These are phyloP conservation scores for Talaromyces adpressus DNA, from an alignment of 495 filamentous ascomycete species.

Conservation along the genomic window DNA sequence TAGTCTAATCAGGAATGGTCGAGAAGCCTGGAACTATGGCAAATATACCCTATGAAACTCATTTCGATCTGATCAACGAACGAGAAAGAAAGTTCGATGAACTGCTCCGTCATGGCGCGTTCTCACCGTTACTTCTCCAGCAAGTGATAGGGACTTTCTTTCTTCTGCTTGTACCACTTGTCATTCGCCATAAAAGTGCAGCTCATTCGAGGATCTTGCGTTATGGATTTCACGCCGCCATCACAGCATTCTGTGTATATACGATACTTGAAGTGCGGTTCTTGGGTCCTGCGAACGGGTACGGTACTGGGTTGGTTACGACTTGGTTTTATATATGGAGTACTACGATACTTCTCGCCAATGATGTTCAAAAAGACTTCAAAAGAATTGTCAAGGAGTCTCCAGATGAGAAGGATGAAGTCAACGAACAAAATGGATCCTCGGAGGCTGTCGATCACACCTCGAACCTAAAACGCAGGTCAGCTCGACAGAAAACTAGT, in stretches of 20 bases:
- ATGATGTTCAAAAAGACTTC: constrained; percentile 58
- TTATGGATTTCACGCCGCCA: constrained; percentile 48
- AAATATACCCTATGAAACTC: constrained; percentile 10
- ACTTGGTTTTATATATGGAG: constrained; percentile 64
- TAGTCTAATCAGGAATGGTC: not conserved
- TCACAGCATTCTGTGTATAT: constrained; percentile 35
- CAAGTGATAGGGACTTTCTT: constrained; percentile 23
- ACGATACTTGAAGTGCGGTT: constrained; percentile 38
- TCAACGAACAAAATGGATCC: not conserved
- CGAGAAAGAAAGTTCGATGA: constrained; percentile 17
- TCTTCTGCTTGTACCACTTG: constrained; percentile 25
- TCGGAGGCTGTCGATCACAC: not conserved
- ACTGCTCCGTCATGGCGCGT: constrained; percentile 22
- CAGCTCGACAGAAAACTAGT: not conserved
- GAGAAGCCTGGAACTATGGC: constrained; percentile 11
- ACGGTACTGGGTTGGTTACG: constrained; percentile 58
- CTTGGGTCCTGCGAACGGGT: constrained; percentile 52
- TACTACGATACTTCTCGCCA: constrained; percentile 53
- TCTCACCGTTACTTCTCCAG: constrained; percentile 33
- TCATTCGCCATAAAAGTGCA: constrained; percentile 20
- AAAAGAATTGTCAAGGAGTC: constrained; percentile 52
- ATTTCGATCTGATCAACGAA: constrained; percentile 15
- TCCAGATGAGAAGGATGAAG: not conserved
- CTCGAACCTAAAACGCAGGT: not conserved
- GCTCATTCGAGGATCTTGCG: constrained; percentile 25